These are phyloP conservation scores for Tetrastigma voinierianum DNA, from an alignment of 164 flowering plant species.

Conservation along the genomic window DNA sequence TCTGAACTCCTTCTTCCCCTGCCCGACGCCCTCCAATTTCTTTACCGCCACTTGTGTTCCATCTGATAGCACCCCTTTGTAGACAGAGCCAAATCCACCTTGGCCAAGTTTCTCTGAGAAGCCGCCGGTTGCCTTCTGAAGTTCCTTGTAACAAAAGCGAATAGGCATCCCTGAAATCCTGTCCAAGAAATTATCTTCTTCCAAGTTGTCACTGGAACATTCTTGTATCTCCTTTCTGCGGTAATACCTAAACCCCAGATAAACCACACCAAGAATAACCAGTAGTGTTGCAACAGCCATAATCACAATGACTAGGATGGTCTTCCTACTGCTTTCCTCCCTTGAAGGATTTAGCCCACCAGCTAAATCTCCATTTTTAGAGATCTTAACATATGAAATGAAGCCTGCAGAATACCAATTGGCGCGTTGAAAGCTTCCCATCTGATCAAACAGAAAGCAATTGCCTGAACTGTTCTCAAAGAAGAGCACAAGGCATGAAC, in stretches of 20 bases:
- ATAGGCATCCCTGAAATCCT: slow-evolving; percentile 53
- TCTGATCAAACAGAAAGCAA: slow-evolving; percentile 46
- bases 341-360: slow-evolving; percentile 2
- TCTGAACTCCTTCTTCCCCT: slow-evolving; percentile 66
- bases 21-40: slow-evolving; percentile 61
- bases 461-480: slow-evolving; percentile 32
- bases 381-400: slow-evolving; percentile 39
- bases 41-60: slow-evolving; percentile 54
- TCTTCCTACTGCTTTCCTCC: slow-evolving; percentile 12
- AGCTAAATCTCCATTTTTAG: slow-evolving; percentile 7
- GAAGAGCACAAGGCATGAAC: slow-evolving; percentile 52
- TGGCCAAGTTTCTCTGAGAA: slow-evolving; percentile 57
- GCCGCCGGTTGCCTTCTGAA: slow-evolving; percentile 46
- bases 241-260: slow-evolving; percentile 20
- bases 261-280: slow-evolving; percentile 30
- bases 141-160: slow-evolving; percentile 51
- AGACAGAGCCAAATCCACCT: slow-evolving; percentile 72
- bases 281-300: slow-evolving; percentile 33
- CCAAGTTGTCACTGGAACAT: slow-evolving; percentile 22
- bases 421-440: slow-evolving; percentile 48
- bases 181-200: slow-evolving; percentile 53
- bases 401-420: slow-evolving; percentile 20
- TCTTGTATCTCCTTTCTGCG: slow-evolving; percentile 20
- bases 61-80: slow-evolving; percentile 45
- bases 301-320: slow-evolving; percentile 13